A percentile compares a stretch with the other conserved stretches of the same genome.
These are phyloP conservation scores for Colletotrichum liriopes DNA, from an alignment of 2,329 filamentous ascomycete species.

Conservation along the genomic window DNA sequence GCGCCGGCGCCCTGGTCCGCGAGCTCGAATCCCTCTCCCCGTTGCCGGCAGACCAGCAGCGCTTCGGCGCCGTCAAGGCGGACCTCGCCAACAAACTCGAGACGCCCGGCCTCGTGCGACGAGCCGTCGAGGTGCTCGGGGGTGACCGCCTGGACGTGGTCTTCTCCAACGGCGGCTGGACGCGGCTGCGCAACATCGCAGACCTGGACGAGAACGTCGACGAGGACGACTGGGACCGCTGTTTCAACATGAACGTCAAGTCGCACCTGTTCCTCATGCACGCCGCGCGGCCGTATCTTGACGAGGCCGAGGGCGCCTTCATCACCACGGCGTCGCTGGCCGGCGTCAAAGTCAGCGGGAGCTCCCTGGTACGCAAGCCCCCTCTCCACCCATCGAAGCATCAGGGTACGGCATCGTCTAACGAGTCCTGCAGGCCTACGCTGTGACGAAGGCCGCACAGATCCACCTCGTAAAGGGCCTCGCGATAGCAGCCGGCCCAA, in stretches of 20 bases:
- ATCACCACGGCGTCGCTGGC: conserved; percentile 76
- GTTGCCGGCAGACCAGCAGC: conserved; percentile 43
- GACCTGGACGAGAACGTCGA: conserved; percentile 64
- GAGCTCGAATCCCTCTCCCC: conserved; percentile 62
- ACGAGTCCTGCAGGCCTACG: conserved; percentile 71
- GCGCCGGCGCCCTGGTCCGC: conserved; percentile 68
- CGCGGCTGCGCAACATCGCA: conserved; percentile 59
- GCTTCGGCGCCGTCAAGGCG: conserved; percentile 72
- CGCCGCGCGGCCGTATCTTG: conserved; percentile 60
- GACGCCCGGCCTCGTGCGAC: conserved; percentile 71
- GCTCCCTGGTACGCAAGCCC: conserved; percentile 63
- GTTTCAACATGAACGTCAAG: conserved; percentile 67
- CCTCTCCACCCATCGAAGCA: neutral
- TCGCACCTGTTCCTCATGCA: conserved; percentile 64
- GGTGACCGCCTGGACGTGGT: conserved; percentile 79
- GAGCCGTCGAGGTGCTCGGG: conserved; percentile 71
- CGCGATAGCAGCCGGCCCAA: conserved; percentile 67
- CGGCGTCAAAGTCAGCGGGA: conserved; percentile 75
- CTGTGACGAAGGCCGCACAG: conserved; percentile 83
- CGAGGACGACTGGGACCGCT: conserved; percentile 64
- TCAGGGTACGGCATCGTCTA: neutral
- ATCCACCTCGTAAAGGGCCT: conserved; percentile 71
- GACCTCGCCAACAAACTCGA: conserved; percentile 75
- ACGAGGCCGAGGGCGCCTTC: conserved; percentile 69
- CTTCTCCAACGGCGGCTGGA: conserved; percentile 81